Conservation (phyloP, 805 yeast genomes). For the Kodamaea kakaduensis region DNA sequence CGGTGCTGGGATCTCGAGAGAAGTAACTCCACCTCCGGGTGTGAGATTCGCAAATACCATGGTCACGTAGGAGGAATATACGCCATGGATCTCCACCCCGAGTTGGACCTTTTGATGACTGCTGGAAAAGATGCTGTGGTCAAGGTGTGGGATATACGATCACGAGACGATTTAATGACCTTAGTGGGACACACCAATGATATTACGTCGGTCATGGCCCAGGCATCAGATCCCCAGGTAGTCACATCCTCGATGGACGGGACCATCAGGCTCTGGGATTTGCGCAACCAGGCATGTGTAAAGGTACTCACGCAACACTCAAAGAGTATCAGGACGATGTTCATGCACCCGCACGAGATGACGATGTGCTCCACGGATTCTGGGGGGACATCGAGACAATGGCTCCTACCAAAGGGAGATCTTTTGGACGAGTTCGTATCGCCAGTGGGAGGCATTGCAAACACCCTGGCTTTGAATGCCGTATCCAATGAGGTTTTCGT, state of each 20-base stretch:
- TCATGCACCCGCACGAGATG: conserved; percentile 62
- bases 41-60: conserved; percentile 74
- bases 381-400: conserved; percentile 69
- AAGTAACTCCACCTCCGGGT: conserved; percentile 53
- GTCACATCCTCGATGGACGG: conserved; percentile 80
- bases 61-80: conserved; percentile 93
- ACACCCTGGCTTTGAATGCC: conserved; percentile 63
- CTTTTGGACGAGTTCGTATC: conserved; percentile 54
- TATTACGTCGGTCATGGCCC: conserved; percentile 63
- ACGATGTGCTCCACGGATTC: conserved; percentile 80
- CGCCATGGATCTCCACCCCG: conserved; percentile 81
- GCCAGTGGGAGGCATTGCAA: conserved; percentile 49
- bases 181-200: conserved; percentile 79
- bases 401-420: conserved; percentile 77
- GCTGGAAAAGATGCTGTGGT: conserved; percentile 88
- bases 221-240: conserved; percentile 79
- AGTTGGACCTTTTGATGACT: conserved; percentile 73
- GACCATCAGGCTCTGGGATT: conserved; percentile 87
- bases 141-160: conserved; percentile 90
- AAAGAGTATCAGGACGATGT: conserved; percentile 72
- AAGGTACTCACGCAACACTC: conserved; percentile 80
- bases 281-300: conserved; percentile 69
- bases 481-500: conserved; percentile 61
- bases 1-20: conserved; percentile 95
- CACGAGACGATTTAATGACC: conserved; percentile 69